Conservation (phyloP, 2,329 filamentous ascomycete species). For the Neocatenulostroma microsporum region DNA sequence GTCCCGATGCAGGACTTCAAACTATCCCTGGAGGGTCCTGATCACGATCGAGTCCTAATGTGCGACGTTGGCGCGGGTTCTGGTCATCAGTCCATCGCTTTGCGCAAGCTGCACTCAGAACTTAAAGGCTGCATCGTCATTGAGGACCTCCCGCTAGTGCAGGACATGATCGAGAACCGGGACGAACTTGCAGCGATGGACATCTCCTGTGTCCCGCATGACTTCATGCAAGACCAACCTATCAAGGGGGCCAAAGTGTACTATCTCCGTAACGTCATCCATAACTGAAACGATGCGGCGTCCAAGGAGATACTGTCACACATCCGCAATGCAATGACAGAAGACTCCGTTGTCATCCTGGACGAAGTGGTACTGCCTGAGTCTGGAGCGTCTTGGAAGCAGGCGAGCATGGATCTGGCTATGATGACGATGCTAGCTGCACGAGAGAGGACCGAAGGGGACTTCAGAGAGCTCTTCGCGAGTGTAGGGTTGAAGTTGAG, state of each 20-base stretch:
- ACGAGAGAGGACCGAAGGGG: too few species aligned
- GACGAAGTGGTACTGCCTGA: constrained; percentile 10
- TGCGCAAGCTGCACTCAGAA: constrained; percentile 3
- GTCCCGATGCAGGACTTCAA: too few species aligned
- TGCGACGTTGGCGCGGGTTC: neutral
- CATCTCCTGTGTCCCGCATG: constrained; percentile 9
- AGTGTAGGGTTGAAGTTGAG: too few species aligned
- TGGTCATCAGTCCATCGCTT: neutral
- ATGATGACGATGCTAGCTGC: constrained; percentile 13
- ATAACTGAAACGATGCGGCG: constrained; percentile 18
- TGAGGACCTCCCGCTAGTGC: constrained; percentile 6
- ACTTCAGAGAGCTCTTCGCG: too few species aligned
- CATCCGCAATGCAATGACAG: constrained; percentile 9
- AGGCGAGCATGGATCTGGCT: constrained; percentile 12
- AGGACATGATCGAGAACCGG: constrained; percentile 4
- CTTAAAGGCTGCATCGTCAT: constrained; percentile 6
- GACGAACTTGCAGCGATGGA: constrained; percentile 7
- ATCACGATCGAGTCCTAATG: neutral
- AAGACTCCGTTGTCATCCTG: constrained; percentile 8
- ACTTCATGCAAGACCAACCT: constrained; percentile 13
- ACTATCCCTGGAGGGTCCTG: neutral
- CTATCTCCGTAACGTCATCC: constrained; percentile 19
- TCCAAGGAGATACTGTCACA: constrained; percentile 7
- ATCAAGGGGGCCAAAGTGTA: constrained; percentile 16
- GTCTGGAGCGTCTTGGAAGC: constrained; percentile 9